Percentiles rank a stretch among this genome's conserved stretches.
phyloP scores from a whole-genome alignment of 1,139 yeast genomes.

The Saccharomyces uvarum region DNA sequence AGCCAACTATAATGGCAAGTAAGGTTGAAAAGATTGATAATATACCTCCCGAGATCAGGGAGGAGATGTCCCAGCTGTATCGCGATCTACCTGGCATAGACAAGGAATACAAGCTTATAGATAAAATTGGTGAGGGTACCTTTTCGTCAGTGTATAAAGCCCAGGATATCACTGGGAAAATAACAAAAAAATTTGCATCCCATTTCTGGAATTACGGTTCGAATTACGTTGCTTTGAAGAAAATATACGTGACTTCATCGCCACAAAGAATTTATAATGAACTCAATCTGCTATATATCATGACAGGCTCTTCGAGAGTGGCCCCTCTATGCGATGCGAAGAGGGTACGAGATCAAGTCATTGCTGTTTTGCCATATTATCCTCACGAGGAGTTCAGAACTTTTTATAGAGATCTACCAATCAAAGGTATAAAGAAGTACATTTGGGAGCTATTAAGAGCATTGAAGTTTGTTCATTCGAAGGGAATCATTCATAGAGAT shows the following conservation, averaged over 20 bases:
- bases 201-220: conserved; percentile 34
- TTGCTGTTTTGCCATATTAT: conserved; percentile 87
- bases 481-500: conserved; percentile 79
- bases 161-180: conserved; percentile 41
- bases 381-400: conserved; percentile 87
- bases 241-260: conserved; percentile 91
- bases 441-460: conserved; percentile 74
- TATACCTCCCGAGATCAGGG: conserved; percentile 39
- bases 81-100: conserved; percentile 57
- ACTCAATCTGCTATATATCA: conserved; percentile 60
- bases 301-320: conserved; percentile 63
- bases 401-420: conserved; percentile 71
- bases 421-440: conserved; percentile 73
- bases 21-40: neutral
- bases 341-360: conserved; percentile 81
- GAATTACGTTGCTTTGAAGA: conserved; percentile 79
- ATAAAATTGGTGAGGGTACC: conserved; percentile 93
- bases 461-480: conserved; percentile 64
- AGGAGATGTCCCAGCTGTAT: conserved; percentile 60
- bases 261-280: conserved; percentile 88
- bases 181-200: conserved; percentile 20
- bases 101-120: conserved; percentile 56
- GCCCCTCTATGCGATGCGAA: conserved; percentile 87
- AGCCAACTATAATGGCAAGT: neutral
- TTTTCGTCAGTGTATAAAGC: conserved; percentile 89